These are phyloP conservation scores for Botrytis pseudocinerea DNA, from an alignment of 2,329 filamentous ascomycete genomes.

Conservation along the genomic window DNA sequence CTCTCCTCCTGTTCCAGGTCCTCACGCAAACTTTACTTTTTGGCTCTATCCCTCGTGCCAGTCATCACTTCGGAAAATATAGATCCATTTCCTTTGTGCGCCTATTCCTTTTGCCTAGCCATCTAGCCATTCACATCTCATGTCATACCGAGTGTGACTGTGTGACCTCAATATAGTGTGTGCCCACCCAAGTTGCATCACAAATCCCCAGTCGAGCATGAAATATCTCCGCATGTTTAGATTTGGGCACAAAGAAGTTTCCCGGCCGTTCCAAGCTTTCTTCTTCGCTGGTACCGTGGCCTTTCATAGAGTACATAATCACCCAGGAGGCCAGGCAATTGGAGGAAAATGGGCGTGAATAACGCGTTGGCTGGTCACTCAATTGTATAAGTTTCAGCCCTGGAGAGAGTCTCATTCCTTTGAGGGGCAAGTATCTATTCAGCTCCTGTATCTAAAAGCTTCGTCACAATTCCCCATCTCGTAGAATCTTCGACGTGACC, in stretches of 20 bases:
- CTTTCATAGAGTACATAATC: neutral
- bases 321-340: neutral
- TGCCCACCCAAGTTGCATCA: slow-evolving; percentile 11
- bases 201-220: neutral
- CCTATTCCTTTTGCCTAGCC: neutral
- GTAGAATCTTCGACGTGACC: neutral
- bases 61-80: neutral
- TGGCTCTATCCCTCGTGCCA: neutral
- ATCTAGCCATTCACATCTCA: slow-evolving; percentile 9
- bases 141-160: neutral
- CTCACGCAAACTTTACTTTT: neutral
- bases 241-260: neutral
- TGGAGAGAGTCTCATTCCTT: slow-evolving; percentile 5
- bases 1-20: neutral
- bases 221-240: neutral
- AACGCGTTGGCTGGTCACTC: neutral
- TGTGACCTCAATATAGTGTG: slow-evolving; percentile 1
- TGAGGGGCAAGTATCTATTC: neutral
- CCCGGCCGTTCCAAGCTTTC: slow-evolving; percentile 7
- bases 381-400: slow-evolving; percentile 6
- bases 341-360: neutral
- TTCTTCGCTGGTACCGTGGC: neutral
- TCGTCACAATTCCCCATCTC: slow-evolving; percentile 9
- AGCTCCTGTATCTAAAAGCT: neutral
- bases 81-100: neutral